Base-by-base conservation (phyloP, 768 basidiomycete genomes). In the Wakefieldia striispora region DNA sequence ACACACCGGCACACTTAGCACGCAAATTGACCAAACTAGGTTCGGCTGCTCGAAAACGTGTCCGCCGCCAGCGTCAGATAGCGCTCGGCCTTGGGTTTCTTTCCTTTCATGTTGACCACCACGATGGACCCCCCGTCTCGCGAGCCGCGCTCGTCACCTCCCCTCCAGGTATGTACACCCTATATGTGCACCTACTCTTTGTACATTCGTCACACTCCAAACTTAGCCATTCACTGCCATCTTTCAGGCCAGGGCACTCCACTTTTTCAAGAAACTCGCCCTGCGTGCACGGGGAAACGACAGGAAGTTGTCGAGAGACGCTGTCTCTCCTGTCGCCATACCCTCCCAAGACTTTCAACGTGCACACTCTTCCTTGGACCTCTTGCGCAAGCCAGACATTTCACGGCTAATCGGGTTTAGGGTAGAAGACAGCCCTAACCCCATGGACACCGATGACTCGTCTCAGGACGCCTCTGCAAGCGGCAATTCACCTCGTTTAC, bases 251-350 rank as follows among this genome's bases (percentile, higher is more conserved):
- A 72, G 72, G 44, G 72, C 48, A 65, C 62, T 67, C 63, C 69
- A 62, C 56, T 79, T 63, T 46, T 68, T 57, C 65, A 78, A 57
- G 69, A 74, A 57, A 60, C 70, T 60, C 40, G 63, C 65, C 21
- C 26, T 54, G 6, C 72, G 67, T 48, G 65, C 66, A 29, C 69
- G 75, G 29, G 56, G 66, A 35, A 57, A 61, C 38, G 55, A 41
- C 6, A 65, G 59, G 40, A 69, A 60, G 50, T n/a, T n/a, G n/a
- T 40, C 61, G 16, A 65, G 57, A 51, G 63, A 69, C 56, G 54
- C 59, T 17, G n/a, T 62, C 46, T 54, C 62, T 23, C 45, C 64
- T 27, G 52, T 58, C 49, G 19, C 61, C 34, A 48, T 66, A 52
- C 56, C 61, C 46, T 50, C 57, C 43, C 57, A 55, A 6, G 44